Conservation (phyloP, 305 asterid species). For the Fraxinus floribunda region DNA sequence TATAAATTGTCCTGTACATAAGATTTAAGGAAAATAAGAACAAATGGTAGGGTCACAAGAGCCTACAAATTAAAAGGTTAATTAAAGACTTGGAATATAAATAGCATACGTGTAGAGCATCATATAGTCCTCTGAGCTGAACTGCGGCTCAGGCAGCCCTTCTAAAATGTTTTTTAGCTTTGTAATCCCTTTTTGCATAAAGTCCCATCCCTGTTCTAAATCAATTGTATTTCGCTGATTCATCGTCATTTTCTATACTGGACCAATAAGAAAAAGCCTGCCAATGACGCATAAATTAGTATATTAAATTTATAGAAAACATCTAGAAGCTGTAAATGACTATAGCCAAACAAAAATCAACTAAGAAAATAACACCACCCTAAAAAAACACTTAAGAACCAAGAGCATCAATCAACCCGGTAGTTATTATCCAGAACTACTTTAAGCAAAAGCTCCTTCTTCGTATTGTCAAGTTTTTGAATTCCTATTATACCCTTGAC, state of each 20-base stretch:
- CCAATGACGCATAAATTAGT: constrained; percentile 18
- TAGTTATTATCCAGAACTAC: not conserved
- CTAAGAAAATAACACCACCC: not conserved
- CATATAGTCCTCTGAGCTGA: constrained; percentile 80
- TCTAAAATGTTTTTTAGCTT: constrained; percentile 72
- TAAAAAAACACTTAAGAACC: not conserved
- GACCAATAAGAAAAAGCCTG: constrained; percentile 21
- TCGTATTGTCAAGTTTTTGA: not conserved
- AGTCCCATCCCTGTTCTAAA: constrained; percentile 76
- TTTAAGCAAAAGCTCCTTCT: not conserved
- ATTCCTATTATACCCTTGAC: not conserved
- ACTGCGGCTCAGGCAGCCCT: constrained; percentile 71
- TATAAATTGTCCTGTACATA: constrained; percentile 63
- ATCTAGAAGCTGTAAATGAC: not conserved
- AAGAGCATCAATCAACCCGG: not conserved
- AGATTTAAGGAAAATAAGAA: constrained; percentile 29
- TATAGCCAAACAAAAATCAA: not conserved
- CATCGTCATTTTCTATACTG: constrained; percentile 42
- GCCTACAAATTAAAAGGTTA: constrained; percentile 1
- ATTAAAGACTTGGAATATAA: not conserved
- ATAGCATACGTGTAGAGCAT: constrained; percentile 67
- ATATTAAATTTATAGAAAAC: not conserved
- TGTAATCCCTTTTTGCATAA: constrained; percentile 71
- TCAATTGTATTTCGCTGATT: constrained; percentile 55
- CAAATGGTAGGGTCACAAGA: constrained; percentile 7